Evolutionary conservation across 1,139 yeast genomes (phyloP), one percentile per base, ranked within the genome.

Genomic region (Scheffersomyces quercinus): DNA sequence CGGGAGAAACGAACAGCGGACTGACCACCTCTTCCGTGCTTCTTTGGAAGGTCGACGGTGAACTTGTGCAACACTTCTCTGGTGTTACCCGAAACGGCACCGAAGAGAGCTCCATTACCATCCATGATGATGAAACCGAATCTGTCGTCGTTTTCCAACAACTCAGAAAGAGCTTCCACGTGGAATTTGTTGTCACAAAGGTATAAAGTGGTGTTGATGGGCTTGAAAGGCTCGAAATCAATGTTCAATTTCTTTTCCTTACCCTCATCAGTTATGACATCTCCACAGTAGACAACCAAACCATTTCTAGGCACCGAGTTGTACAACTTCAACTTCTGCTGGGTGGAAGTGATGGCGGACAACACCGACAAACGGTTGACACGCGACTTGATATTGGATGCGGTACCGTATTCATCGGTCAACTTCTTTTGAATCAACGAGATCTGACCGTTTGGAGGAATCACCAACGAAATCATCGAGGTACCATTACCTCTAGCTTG

Each of bases 1-100:
- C 99, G 91, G 37, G 97, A 87, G 77, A 93, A 93, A 88, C 99
- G 98, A 56, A 93, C 67, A 38, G 99, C 99, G 50, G 99, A 93
- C 77, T 93, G 99, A 85, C 99, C 99, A 87, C 99, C 99, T 80
- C 99, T 88, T 60, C 99, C 99, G 77, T 93, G 99, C 88, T 93
- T 93, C 76, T 93, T 93, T 56, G 99, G 99, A 62, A 93, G 79
- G 68, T 93, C 99, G 47, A 93, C 99, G 3, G 97, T 86, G 72
- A 93, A 93, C 70, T 93, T 93, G 70, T 93, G 97, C 64, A 93
- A 76, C 41, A 93, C 88, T 53, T 95, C 97, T 76, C 99, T 85
- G 41, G 96, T 91, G 74, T 93, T 93, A 67, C 99, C 99, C 40
- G 95, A 83, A 43, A 93, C 83, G n/a, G 96, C 81, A 70, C 99